Conservation (phyloP, 2,329 filamentous ascomycete genomes). For the Fusarium praegraminearum region DNA sequence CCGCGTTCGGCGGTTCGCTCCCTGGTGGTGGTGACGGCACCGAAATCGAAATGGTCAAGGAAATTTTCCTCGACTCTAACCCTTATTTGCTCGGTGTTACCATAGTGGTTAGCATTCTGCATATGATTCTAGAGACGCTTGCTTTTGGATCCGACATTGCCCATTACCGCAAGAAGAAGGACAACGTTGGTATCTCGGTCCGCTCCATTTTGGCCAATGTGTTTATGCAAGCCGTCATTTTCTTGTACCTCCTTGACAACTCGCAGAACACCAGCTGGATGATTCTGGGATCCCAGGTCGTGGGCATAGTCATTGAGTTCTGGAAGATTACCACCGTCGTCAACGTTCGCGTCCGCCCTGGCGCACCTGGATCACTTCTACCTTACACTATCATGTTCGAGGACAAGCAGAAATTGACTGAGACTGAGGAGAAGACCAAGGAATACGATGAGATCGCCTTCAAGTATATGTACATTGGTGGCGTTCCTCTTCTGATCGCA, state of each 20-base stretch:
- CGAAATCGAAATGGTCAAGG: conserved; percentile 97
- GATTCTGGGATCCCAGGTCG: conserved; percentile 93
- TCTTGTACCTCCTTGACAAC: conserved; percentile 97
- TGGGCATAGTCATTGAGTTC: conserved; percentile 76
- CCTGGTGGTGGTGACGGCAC: conserved; percentile 87
- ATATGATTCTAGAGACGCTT: conserved; percentile 95
- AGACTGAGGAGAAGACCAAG: conserved; percentile 97
- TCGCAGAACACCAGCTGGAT: conserved; percentile 99
- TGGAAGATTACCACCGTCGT: conserved; percentile 99
- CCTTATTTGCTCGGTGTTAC: conserved; percentile 90
- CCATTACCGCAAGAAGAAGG: conserved; percentile 99
- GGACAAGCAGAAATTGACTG: conserved; percentile 95
- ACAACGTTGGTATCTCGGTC: conserved; percentile 95
- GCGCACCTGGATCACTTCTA: conserved; percentile 74
- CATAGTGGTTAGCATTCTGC: conserved; percentile 83
- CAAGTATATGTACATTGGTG: conserved; percentile 93
- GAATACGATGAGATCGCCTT: conserved; percentile 99
- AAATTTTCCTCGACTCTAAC: conserved; percentile 93
- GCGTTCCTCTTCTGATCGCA: conserved; percentile 87
- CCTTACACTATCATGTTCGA: conserved; percentile 89
- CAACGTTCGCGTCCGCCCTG: conserved; percentile 82
- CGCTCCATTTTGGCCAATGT: conserved; percentile 97
- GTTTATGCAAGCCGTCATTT: conserved; percentile 96
- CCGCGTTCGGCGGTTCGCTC: conserved; percentile 77
- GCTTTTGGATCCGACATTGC: conserved; percentile 98